These are phyloP conservation scores for Biscutella auriculata DNA, from an alignment of 441 rosid genomes.

Conservation along the genomic window DNA sequence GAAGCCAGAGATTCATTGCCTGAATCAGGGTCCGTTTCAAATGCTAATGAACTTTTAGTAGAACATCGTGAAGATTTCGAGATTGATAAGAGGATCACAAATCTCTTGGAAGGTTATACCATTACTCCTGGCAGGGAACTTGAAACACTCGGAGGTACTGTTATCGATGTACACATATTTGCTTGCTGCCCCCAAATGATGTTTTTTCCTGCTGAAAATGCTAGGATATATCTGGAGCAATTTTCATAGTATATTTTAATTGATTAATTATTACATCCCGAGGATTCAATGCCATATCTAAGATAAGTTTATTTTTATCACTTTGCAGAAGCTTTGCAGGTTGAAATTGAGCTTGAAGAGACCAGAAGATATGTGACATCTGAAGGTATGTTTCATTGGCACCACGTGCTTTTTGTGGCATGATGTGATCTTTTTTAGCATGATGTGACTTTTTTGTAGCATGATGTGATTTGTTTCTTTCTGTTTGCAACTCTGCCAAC, in stretches of 20 bases:
- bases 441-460: no score
- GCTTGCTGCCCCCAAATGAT: neutral
- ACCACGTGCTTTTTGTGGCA: slow-evolving; percentile 16
- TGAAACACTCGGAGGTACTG: slow-evolving; percentile 72
- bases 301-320: neutral
- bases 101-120: slow-evolving; percentile 60
- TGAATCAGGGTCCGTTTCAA: slow-evolving; percentile 13
- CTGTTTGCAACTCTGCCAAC: neutral
- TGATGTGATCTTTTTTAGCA: neutral
- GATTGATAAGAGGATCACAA: slow-evolving; percentile 64
- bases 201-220: neutral
- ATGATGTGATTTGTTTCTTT: neutral
- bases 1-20: slow-evolving; percentile 25
- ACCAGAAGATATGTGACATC: slow-evolving; percentile 37
- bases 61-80: slow-evolving; percentile 46
- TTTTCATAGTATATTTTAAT: slow-evolving; percentile 4
- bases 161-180: slow-evolving; percentile 5
- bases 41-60: slow-evolving; percentile 21
- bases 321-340: slow-evolving; percentile 65
- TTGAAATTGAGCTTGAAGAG: slow-evolving; percentile 41
- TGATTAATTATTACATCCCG: neutral
- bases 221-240: neutral
- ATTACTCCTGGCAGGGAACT: slow-evolving; percentile 72
- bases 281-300: slow-evolving; percentile 1
- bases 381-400: slow-evolving; percentile 45